Conservation (phyloP, 768 basidiomycete species). For the Auricularia sp. region DNA sequence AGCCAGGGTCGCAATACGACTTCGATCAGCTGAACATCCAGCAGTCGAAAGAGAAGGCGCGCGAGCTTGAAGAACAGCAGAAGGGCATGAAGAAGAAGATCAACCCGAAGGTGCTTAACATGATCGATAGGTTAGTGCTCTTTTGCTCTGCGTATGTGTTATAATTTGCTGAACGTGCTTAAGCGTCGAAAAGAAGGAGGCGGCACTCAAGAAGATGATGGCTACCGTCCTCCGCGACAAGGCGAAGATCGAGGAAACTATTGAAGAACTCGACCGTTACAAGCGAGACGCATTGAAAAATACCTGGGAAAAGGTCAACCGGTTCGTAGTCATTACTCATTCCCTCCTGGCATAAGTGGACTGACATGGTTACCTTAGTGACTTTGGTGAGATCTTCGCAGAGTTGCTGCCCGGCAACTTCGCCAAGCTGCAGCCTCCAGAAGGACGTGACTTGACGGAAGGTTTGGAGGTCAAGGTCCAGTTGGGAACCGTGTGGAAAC, state of each 20-base stretch:
- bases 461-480: conserved; percentile 97
- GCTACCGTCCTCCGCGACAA: conserved; percentile 84
- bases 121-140: conserved; percentile 76
- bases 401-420: conserved; percentile 95
- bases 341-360: not conserved
- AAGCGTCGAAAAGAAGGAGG: conserved; percentile 91
- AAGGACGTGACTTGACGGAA: conserved; percentile 85
- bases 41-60: conserved; percentile 50
- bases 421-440: conserved; percentile 88
- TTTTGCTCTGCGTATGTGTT: not conserved
- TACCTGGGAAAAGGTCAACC: conserved; percentile 94
- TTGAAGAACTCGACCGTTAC: conserved; percentile 84
- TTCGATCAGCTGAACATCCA: conserved; percentile 57
- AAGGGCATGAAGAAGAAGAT: conserved; percentile 90
- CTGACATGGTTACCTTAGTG: conserved; percentile 36
- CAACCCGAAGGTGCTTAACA: conserved; percentile 90
- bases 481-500: conserved; percentile 94
- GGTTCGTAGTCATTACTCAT: not conserved
- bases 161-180: not conserved
- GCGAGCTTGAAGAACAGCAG: conserved; percentile 67
- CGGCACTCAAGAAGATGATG: conserved; percentile 80
- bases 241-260: conserved; percentile 88
- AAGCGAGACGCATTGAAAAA: conserved; percentile 89
- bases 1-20: conserved; percentile 71
- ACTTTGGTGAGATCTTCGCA: conserved; percentile 93